Evolutionary conservation across 768 basidiomycete genomes (phyloP).

Genomic region (Phaeolepiota aurea): DNA sequence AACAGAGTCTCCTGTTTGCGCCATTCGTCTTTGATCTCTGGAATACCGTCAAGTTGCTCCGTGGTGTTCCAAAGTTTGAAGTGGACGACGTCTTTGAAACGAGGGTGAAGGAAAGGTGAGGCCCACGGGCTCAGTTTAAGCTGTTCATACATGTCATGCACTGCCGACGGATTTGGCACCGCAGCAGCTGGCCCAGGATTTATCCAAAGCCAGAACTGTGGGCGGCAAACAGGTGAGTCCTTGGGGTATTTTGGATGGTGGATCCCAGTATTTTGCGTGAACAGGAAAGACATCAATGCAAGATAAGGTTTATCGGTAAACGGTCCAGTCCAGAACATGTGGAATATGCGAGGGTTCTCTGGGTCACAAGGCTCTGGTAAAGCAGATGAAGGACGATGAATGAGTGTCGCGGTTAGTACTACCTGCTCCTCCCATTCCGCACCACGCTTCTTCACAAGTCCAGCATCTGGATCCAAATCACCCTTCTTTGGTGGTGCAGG

Average conservation of each 20-base stretch:
- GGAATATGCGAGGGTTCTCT: constrained; percentile 78
- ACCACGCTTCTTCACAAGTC: constrained; percentile 48
- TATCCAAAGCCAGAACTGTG: constrained; percentile 95
- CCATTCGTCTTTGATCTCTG: constrained; percentile 89
- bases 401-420: constrained; percentile 34
- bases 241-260: constrained; percentile 39
- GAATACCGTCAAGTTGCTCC: constrained; percentile 82
- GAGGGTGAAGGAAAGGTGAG: constrained; percentile 80
- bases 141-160: constrained; percentile 74
- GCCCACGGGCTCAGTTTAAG: constrained; percentile 84
- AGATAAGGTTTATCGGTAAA: constrained; percentile 97
- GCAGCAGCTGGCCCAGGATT: constrained; percentile 88
- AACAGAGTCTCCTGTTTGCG: constrained; percentile 69
- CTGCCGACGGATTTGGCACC: constrained; percentile 70
- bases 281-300: constrained; percentile 86
- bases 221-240: constrained; percentile 57
- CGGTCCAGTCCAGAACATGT: constrained; percentile 95
- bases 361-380: constrained; percentile 52
- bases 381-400: constrained; percentile 32
- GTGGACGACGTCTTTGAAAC: constrained; percentile 82
- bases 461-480: constrained; percentile 40
- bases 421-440: constrained; percentile 51
- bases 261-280: constrained; percentile 84
- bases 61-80: constrained; percentile 98
- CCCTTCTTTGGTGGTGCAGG: constrained; percentile 8